Evolutionary conservation across 2,329 filamentous ascomycete genomes (phyloP), one percentile per base, ranked within the genome.

Genomic region (Cladosporium sp.): DNA sequence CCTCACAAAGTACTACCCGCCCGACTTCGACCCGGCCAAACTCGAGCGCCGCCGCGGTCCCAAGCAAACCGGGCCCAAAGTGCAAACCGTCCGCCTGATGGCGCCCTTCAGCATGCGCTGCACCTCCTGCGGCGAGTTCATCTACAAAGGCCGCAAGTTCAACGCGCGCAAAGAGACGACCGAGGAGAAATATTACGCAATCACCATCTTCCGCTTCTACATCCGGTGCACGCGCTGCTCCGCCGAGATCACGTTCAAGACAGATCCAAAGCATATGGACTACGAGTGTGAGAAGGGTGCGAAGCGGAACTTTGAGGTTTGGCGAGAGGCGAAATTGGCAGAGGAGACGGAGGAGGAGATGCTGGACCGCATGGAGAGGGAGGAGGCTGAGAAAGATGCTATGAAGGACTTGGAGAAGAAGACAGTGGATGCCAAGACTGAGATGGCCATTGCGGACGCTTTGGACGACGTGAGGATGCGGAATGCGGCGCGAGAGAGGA

Each of bases 321-420:
- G 95, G 95, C 83, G 92, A 28, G 84, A 89, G 60, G 84, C 86
- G 28, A 86, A 88, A 67, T 81, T 85, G 15, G 82, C 81, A 15
- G 85, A 92, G 70, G 94, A 97, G 81, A 94, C 92, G 2, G 91
- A 96, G 71, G 92, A 98, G 76, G 88, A 97, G 81, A 84, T 91
- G 51, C 82, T 98, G 7, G 92, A 97, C 77, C 83, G 95, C 30
- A 80, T 98, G 5, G 93, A 97, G 80, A 79, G 84, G 49, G 92
- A 96, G 75, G 90, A 88, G 70, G 86, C 89, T 66, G 92, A 97
- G 78, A 85, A 88, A 70, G 93, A 97, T 78, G 92, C 92, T 26
- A 99, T 99, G 96, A 91, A 91, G 66, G 93, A 97, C 76, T 81
- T 99, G 57, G 95, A 99, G 80, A 90, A 91, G 69, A 98, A 98